A percentile compares a stretch with the other conserved stretches of the same genome.
Conservation (phyloP, 768 basidiomycete genomes). For the Tremella fuciformis region DNA sequence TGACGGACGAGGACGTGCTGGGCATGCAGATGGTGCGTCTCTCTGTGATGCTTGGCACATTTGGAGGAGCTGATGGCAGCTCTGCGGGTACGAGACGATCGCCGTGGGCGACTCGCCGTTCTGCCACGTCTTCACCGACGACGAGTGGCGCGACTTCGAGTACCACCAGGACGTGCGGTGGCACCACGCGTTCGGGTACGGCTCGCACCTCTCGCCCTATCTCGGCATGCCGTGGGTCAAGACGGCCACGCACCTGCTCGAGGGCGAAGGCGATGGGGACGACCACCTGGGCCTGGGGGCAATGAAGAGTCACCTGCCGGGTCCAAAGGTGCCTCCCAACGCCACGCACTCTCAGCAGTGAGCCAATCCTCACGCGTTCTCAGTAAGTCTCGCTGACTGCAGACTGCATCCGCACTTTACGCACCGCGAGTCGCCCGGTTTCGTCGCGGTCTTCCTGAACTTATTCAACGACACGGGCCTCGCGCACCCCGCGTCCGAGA, state of each 20-base stretch:
- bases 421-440: conserved; percentile 54
- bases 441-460: conserved; percentile 53
- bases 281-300: conserved; percentile 6
- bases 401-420: conserved; percentile 53
- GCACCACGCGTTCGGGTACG: conserved; percentile 53
- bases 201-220: conserved; percentile 47
- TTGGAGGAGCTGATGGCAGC: conserved; percentile 23
- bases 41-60: background rate
- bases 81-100: conserved; percentile 53
- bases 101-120: conserved; percentile 44
- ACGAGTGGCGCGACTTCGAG: conserved; percentile 51
- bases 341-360: conserved; percentile 53
- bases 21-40: conserved; percentile 52
- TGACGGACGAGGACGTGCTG: conserved; percentile 51
- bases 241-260: conserved; percentile 48
- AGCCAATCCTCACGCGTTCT: conserved; percentile 15
- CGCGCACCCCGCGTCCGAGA: conserved; percentile 27
- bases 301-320: conserved; percentile 36
- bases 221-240: conserved; percentile 53
- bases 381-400: background rate
- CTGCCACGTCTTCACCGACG: conserved; percentile 52
- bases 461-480: conserved; percentile 51
- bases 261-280: conserved; percentile 44
- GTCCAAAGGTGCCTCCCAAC: conserved; percentile 52
- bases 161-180: conserved; percentile 52